Percentiles rank a stretch among this genome's conserved stretches.
Evolutionary conservation across 129 eudicot species (phyloP).

Genomic region (Chrysanthemum makinoi): DNA sequence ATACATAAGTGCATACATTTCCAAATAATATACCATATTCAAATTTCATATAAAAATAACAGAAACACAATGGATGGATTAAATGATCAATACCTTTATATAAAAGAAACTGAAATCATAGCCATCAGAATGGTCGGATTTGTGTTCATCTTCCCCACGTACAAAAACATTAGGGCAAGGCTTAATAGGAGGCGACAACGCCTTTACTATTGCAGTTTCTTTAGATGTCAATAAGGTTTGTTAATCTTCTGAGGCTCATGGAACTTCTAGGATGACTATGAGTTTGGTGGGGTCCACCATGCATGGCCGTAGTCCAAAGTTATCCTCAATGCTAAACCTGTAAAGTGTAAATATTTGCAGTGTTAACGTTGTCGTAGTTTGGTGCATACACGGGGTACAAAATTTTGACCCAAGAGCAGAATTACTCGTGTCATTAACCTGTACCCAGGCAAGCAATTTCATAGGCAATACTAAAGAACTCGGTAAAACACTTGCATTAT

Average conservation of each 20-base stretch:
- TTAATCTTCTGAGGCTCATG: slow-evolving; percentile 97
- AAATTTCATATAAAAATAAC: too few species aligned
- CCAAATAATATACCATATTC: too few species aligned
- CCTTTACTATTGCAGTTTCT: slow-evolving; percentile 82
- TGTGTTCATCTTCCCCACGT: slow-evolving; percentile 88
- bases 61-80: too few species aligned
- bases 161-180: slow-evolving; percentile 83
- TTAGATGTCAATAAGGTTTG: slow-evolving; percentile 84
- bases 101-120: slow-evolving; percentile 94
- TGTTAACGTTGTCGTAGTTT: neutral
- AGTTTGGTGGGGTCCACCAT: slow-evolving; percentile 99
- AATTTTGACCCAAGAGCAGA: too few species aligned
- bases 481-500: too few species aligned
- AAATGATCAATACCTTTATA: slow-evolving; percentile 54
- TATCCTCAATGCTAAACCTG: slow-evolving; percentile 72
- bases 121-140: slow-evolving; percentile 71
- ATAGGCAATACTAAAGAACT: too few species aligned
- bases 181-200: slow-evolving; percentile 71
- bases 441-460: too few species aligned
- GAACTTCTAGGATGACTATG: slow-evolving; percentile 96
- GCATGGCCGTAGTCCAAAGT: slow-evolving; percentile 83
- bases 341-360: slow-evolving; percentile 29
- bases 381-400: too few species aligned
- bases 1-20: too few species aligned
- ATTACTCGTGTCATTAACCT: too few species aligned